phyloP scores from a whole-genome alignment of 352 stramenopile genomes.

The Elongisporangium prolatum region DNA sequence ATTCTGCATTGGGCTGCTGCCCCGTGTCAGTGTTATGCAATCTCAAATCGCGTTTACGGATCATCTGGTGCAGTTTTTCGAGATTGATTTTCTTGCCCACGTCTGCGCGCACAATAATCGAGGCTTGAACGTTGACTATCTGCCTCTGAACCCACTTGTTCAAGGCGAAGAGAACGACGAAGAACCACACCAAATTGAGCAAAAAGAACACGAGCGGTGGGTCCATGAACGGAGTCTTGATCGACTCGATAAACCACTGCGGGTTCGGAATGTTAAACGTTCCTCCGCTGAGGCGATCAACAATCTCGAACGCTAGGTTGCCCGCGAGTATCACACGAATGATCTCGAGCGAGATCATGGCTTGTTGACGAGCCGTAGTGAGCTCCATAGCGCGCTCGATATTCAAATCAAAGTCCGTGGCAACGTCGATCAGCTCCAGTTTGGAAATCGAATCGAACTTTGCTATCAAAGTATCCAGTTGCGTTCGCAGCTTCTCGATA shows the following conservation, averaged over 20 bases:
- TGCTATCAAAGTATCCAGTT: constrained; percentile 90
- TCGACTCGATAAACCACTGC: constrained; percentile 75
- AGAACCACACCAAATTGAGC: constrained; percentile 71
- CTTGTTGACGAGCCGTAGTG: constrained; percentile 50
- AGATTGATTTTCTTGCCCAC: constrained; percentile 62
- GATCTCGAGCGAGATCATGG: constrained; percentile 73
- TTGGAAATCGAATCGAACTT: constrained; percentile 89
- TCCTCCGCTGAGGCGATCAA: constrained; percentile 93
- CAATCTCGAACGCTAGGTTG: constrained; percentile 91
- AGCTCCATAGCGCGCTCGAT: constrained; percentile 83
- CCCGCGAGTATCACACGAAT: constrained; percentile 92
- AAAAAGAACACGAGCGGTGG: constrained; percentile 69
- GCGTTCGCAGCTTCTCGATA: constrained; percentile 86
- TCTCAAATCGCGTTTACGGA: constrained; percentile 34
- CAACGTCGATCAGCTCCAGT: constrained; percentile 85
- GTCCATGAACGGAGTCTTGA: constrained; percentile 65
- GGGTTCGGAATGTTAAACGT: constrained; percentile 89
- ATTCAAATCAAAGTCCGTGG: constrained; percentile 86
- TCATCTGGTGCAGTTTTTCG: constrained; percentile 27
- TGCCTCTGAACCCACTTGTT: constrained; percentile 30
- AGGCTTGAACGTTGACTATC: constrained; percentile 70
- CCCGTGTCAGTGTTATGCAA: constrained; percentile 38
- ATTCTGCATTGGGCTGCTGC: constrained; percentile 20
- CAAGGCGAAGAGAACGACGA: constrained; percentile 52
- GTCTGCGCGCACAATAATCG: constrained; percentile 86